Percentiles rank a stretch among this genome's conserved stretches.
Conservation (phyloP, 148 eudicot species). For the Vaccinium macrocarpon region DNA sequence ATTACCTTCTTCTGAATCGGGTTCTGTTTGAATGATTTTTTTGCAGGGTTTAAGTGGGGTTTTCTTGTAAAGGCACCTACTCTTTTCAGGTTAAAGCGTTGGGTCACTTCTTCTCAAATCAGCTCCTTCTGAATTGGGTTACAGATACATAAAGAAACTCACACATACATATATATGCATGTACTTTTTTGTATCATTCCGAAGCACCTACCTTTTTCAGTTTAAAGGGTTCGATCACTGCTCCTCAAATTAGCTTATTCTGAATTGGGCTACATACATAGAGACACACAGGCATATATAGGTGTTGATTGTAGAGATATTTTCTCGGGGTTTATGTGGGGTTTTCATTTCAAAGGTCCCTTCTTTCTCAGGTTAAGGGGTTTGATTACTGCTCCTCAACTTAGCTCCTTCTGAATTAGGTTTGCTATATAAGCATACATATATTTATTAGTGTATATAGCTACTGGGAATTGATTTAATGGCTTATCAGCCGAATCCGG, state of each 20-base stretch:
- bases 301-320: not conserved
- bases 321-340: constrained; percentile 7
- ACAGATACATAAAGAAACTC: not conserved
- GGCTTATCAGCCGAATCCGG: constrained; percentile 19
- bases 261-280: not conserved
- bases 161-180: not conserved
- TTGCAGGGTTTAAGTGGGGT: not conserved
- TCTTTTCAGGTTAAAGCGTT: not conserved
- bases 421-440: not conserved
- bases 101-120: not conserved
- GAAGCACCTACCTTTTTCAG: not conserved
- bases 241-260: not conserved
- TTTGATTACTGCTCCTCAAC: not conserved
- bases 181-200: not conserved
- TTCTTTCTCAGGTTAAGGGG: not conserved
- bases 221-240: constrained; percentile 1
- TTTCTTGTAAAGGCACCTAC: not conserved
- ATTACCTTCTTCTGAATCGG: not conserved
- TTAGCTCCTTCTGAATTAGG: not conserved
- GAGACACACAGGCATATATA: not conserved
- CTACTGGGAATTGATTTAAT: constrained; percentile 9
- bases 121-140: not conserved
- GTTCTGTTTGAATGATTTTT: too few species aligned
- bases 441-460: not conserved
- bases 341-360: not conserved